These are phyloP conservation scores for Nakazawaea holstii DNA, from an alignment of 805 yeast species.

Conservation along the genomic window DNA sequence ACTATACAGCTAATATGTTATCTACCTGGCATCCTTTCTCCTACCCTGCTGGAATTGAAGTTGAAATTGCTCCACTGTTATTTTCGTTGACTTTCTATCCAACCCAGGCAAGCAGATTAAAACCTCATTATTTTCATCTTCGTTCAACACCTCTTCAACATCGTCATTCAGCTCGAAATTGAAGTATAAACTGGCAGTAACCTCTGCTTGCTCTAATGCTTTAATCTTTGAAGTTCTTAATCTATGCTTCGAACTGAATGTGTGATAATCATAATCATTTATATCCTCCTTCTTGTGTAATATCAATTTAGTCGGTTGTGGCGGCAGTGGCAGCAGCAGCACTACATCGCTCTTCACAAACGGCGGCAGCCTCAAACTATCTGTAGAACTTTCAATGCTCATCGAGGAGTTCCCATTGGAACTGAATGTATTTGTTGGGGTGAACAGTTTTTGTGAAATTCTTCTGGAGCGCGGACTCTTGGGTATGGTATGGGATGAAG, in stretches of 20 bases:
- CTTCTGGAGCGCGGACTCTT: constrained; percentile 6
- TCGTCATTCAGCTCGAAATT: constrained; percentile 12
- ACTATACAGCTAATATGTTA: neutral
- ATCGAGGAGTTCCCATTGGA: neutral
- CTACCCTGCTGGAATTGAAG: neutral
- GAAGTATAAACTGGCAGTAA: constrained; percentile 25
- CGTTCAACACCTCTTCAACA: constrained; percentile 17
- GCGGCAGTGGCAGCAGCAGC: neutral
- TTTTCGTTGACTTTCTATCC: neutral
- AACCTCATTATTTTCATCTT: constrained; percentile 3
- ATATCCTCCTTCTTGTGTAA: constrained; percentile 15
- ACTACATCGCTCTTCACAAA: neutral
- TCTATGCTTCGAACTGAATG: constrained; percentile 28
- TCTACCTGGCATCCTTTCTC: neutral
- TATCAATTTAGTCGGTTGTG: constrained; percentile 2
- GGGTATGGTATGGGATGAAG: neutral
- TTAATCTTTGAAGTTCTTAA: constrained; percentile 26
- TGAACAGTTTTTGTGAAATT: constrained; percentile 3
- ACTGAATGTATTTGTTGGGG: constrained; percentile 1
- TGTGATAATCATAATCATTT: constrained; percentile 28
- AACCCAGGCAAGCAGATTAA: constrained; percentile 6
- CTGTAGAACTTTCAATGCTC: neutral
- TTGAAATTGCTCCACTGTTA: constrained; percentile 11
- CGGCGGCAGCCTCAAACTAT: neutral
- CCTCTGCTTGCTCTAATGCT: constrained; percentile 32